Evolutionary conservation across 495 filamentous ascomycete species (phyloP).

Genomic region (Neurospora terricola): DNA sequence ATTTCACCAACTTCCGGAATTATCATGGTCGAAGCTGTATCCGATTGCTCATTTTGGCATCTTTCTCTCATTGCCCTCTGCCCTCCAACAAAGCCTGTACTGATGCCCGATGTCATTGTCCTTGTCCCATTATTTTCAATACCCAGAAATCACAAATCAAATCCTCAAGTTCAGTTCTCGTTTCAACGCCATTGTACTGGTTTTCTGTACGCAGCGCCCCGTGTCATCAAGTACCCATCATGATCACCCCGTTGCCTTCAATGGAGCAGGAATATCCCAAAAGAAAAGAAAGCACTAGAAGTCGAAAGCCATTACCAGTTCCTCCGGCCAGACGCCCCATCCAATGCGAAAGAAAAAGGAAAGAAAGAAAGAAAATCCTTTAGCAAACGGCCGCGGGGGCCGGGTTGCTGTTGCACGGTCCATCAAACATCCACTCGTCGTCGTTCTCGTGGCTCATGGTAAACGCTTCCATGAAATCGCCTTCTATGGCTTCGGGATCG

Average conservation of each 20-base stretch:
- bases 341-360: neutral
- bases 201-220: neutral
- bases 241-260: neutral
- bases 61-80: neutral
- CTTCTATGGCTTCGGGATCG: neutral
- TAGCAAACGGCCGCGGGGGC: neutral
- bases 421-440: conserved; percentile 2
- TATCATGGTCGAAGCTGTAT: neutral
- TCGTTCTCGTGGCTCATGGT: neutral
- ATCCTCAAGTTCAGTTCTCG: neutral
- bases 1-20: neutral
- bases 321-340: neutral
- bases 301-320: neutral
- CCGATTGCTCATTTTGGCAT: neutral
- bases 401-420: neutral
- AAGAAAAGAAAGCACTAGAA: neutral
- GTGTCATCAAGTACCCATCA: neutral
- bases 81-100: neutral
- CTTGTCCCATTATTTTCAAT: neutral
- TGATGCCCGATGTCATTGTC: neutral
- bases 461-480: neutral
- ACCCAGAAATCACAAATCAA: neutral
- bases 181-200: neutral
- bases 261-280: neutral
- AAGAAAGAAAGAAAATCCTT: neutral